These are phyloP conservation scores for Wakefieldia striispora DNA, from an alignment of 768 basidiomycete genomes.

Conservation along the genomic window DNA sequence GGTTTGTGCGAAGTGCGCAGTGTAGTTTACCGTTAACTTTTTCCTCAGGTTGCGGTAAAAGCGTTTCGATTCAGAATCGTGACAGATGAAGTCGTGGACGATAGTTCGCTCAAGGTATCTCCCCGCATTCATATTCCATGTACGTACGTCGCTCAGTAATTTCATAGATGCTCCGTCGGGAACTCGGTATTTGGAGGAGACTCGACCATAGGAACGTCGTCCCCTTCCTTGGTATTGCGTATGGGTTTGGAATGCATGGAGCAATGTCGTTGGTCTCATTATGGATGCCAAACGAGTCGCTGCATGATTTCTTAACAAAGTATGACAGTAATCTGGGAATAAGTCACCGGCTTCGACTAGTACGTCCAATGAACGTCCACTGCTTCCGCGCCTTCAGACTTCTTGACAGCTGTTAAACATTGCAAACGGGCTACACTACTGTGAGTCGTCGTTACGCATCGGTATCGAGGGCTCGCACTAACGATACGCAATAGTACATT, in stretches of 20 bases:
- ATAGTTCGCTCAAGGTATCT: no score
- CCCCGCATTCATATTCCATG: no score
- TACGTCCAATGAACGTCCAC: slow-evolving; percentile 21
- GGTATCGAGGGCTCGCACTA: no score
- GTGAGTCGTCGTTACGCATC: neutral
- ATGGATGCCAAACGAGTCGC: slow-evolving; percentile 26
- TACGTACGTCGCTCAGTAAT: no score
- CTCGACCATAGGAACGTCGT: no score
- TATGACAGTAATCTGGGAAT: neutral
- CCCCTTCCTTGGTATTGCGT: no score
- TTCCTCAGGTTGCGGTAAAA: slow-evolving; percentile 13
- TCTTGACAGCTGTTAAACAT: slow-evolving; percentile 7
- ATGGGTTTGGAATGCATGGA: slow-evolving; percentile 22
- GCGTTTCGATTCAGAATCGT: neutral
- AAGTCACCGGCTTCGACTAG: slow-evolving; percentile 2
- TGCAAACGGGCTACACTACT: slow-evolving; percentile 3
- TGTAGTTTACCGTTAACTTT: no score
- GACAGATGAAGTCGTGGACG: no score
- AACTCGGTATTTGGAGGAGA: no score
- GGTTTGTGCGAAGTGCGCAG: no score
- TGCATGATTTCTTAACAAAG: slow-evolving; percentile 16
- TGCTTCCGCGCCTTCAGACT: slow-evolving; percentile 18
- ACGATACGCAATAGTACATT: no score
- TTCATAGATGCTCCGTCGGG: no score
- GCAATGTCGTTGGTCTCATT: slow-evolving; percentile 25